These are phyloP conservation scores for Oryza meyeriana DNA, from an alignment of 176 grass and related monocot genomes.

Conservation along the genomic window DNA sequence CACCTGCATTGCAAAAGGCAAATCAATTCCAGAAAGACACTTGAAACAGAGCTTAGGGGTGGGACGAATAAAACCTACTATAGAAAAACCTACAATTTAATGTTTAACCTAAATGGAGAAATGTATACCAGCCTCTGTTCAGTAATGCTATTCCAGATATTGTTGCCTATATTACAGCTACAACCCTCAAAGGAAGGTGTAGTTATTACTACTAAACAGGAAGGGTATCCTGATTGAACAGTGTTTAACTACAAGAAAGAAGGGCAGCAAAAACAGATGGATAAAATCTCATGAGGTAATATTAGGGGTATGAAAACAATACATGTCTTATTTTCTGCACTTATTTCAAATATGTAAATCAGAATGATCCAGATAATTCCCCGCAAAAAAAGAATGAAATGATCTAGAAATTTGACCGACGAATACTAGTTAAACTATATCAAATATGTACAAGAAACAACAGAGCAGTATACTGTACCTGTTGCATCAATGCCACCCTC, in stretches of 20 bases:
- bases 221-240: background rate
- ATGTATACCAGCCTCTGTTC: background rate
- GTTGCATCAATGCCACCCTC: conserved; percentile 98
- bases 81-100: conserved; percentile 7
- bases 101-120: background rate
- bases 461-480: conserved; percentile 43
- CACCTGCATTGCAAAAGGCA: conserved; percentile 54
- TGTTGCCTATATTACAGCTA: background rate
- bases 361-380: background rate
- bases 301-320: background rate
- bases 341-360: conserved; percentile 10
- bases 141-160: conserved; percentile 20
- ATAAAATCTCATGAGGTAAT: background rate
- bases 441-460: conserved; percentile 11
- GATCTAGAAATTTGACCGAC: background rate
- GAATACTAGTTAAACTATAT: conserved; percentile 12
- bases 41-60: conserved; percentile 3
- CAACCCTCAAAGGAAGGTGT: conserved; percentile 3
- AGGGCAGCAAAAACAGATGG: background rate
- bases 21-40: conserved; percentile 20
- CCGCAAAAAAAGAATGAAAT: background rate
- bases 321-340: background rate
- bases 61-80: background rate
- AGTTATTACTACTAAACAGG: background rate
- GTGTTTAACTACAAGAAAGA: conserved; percentile 4